These are phyloP conservation scores for Cyathus striatus DNA, from an alignment of 768 basidiomycete species.

Conservation along the genomic window DNA sequence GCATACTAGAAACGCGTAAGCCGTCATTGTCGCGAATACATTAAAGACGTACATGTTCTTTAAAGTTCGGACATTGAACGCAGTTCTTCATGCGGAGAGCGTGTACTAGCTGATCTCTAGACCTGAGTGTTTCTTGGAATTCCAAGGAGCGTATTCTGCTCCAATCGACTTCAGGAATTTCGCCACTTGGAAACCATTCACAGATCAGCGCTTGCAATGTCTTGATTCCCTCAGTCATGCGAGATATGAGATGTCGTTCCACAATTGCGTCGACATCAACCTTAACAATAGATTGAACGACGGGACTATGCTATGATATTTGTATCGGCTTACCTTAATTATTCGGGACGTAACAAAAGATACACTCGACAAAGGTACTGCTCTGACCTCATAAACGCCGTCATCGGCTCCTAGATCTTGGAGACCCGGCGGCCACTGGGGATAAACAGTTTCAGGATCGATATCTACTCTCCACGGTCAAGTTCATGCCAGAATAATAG, in stretches of 20 bases:
- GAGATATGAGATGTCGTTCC: constrained; percentile 56
- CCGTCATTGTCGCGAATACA: constrained; percentile 1
- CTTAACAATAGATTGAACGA: constrained; percentile 35
- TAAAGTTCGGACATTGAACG: constrained; percentile 60
- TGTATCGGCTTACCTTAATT: constrained; percentile 65
- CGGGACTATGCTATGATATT: no score
- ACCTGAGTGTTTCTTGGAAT: constrained; percentile 78
- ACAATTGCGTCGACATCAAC: constrained; percentile 68
- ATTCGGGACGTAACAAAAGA: constrained; percentile 63
- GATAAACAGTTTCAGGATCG: constrained; percentile 53
- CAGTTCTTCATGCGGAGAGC: constrained; percentile 44
- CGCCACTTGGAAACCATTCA: constrained; percentile 47
- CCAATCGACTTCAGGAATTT: constrained; percentile 82
- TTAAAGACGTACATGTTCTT: constrained; percentile 59
- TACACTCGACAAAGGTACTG: constrained; percentile 70
- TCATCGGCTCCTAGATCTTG: constrained; percentile 40
- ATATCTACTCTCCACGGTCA: constrained; percentile 38
- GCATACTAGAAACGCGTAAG: constrained; percentile 50
- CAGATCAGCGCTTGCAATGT: constrained; percentile 43
- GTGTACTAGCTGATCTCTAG: constrained; percentile 45
- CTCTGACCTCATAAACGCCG: constrained; percentile 60
- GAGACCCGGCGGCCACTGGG: constrained; percentile 70
- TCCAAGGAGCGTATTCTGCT: constrained; percentile 76
- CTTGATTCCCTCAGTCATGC: constrained; percentile 52
- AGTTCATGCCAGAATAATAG: neutral